These are phyloP conservation scores for Aphanocladium album DNA, from an alignment of 2,329 filamentous ascomycete genomes.

Conservation along the genomic window DNA sequence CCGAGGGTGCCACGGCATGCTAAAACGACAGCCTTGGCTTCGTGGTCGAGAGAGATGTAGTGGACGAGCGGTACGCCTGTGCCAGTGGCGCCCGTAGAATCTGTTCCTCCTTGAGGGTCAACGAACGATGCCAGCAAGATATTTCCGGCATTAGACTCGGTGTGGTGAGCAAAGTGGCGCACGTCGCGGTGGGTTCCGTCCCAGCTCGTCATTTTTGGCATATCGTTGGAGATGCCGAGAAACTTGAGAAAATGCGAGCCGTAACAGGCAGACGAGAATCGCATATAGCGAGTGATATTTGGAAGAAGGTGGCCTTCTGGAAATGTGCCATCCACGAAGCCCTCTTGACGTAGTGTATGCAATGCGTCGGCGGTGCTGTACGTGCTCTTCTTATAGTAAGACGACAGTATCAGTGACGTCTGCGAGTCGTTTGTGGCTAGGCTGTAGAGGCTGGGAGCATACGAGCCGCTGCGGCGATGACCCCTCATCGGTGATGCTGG, in stretches of 20 bases:
- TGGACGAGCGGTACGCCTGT: conserved; percentile 67
- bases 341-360: conserved; percentile 44
- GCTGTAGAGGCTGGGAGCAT: conserved; percentile 56
- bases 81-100: conserved; percentile 58
- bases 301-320: conserved; percentile 54
- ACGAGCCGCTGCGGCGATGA: conserved; percentile 21
- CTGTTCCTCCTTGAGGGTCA: conserved; percentile 62
- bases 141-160: conserved; percentile 50
- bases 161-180: conserved; percentile 59
- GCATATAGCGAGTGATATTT: conserved; percentile 61
- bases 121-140: conserved; percentile 66
- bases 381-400: conserved; percentile 43
- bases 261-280: conserved; percentile 62
- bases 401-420: conserved; percentile 47
- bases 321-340: conserved; percentile 54
- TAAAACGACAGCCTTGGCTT: conserved; percentile 67
- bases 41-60: conserved; percentile 67
- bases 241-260: conserved; percentile 59
- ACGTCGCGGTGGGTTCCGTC: conserved; percentile 55
- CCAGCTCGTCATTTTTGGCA: conserved; percentile 36
- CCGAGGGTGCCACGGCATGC: conserved; percentile 67
- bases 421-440: conserved; percentile 52
- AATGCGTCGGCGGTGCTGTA: conserved; percentile 46
- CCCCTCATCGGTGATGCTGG: conserved; percentile 13
- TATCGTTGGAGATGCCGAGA: conserved; percentile 54